These are phyloP conservation scores for Ustulina deusta DNA, from an alignment of 2,329 filamentous ascomycete species.

Conservation along the genomic window DNA sequence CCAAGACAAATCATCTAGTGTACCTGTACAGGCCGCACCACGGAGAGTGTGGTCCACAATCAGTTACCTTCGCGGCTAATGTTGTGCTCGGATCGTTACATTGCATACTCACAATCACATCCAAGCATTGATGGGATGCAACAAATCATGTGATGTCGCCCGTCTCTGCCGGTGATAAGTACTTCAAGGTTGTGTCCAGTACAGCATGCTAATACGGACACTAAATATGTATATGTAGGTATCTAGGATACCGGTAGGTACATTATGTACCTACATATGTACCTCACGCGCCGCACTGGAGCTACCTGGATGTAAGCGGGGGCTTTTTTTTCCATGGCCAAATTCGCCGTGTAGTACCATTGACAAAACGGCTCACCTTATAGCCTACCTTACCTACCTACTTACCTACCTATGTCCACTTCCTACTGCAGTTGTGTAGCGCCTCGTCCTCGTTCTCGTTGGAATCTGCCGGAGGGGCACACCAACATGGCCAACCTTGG, in stretches of 20 bases:
- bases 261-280: too few species aligned
- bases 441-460: background rate
- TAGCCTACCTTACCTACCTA: too few species aligned
- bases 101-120: conserved; percentile 24
- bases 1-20: conserved; percentile 19
- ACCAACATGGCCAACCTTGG: background rate
- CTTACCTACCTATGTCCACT: too few species aligned
- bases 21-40: background rate
- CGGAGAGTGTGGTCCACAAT: conserved; percentile 18
- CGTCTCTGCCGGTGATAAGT: background rate
- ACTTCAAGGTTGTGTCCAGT: too few species aligned
- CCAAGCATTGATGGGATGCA: conserved; percentile 9
- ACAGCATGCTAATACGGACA: background rate
- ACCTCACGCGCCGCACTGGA: too few species aligned
- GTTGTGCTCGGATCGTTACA: conserved; percentile 19
- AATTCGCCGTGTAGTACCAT: conserved; percentile 11
- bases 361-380: conserved; percentile 11
- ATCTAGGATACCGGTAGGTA: too few species aligned
- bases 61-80: conserved; percentile 19
- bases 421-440: too few species aligned
- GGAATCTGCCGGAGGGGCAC: background rate
- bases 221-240: conserved; percentile 5
- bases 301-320: background rate
- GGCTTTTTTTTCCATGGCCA: conserved; percentile 4
- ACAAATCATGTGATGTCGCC: conserved; percentile 24